Evolutionary conservation across 139 green algal species (phyloP).

Genomic region (Picochlorum sp.): DNA sequence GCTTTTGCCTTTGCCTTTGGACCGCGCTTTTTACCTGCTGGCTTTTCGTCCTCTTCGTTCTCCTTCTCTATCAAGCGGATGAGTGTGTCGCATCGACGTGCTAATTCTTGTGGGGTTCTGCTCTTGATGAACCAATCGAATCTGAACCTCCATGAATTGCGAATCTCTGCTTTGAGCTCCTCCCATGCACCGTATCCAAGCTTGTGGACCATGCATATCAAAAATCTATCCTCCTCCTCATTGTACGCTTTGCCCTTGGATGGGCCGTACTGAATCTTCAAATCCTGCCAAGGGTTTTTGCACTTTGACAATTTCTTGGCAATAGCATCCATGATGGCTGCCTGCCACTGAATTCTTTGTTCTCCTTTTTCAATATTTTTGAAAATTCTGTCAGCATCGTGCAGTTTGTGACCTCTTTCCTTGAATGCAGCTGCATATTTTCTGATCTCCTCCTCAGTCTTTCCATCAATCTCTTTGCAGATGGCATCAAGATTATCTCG

Average conservation of each 20-base stretch:
- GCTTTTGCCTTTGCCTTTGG: conserved; percentile 2
- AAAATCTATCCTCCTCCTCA: conserved; percentile 98
- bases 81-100: conserved; percentile 80
- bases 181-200: conserved; percentile 97
- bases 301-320: conserved; percentile 86
- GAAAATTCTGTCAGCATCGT: conserved; percentile 74
- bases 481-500: conserved; percentile 67
- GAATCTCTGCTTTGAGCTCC: conserved; percentile 93
- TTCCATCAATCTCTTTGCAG: conserved; percentile 83
- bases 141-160: conserved; percentile 86
- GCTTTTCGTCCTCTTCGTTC: conserved; percentile 39
- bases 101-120: conserved; percentile 76
- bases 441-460: conserved; percentile 78
- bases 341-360: conserved; percentile 69
- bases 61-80: conserved; percentile 99
- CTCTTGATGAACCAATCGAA: conserved; percentile 99
- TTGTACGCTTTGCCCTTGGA: conserved; percentile 98
- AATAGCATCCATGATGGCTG: conserved; percentile 81
- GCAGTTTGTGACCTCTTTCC: conserved; percentile 54
- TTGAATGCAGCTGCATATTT: conserved; percentile 64
- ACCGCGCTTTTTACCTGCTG: conserved; percentile 20
- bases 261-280: conserved; percentile 80
- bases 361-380: conserved; percentile 95
- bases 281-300: conserved; percentile 86
- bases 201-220: conserved; percentile 93